Evolutionary conservation across 805 yeast genomes (phyloP), one percentile per base, ranked within the genome.

Genomic region (Danielia reshetovae): DNA sequence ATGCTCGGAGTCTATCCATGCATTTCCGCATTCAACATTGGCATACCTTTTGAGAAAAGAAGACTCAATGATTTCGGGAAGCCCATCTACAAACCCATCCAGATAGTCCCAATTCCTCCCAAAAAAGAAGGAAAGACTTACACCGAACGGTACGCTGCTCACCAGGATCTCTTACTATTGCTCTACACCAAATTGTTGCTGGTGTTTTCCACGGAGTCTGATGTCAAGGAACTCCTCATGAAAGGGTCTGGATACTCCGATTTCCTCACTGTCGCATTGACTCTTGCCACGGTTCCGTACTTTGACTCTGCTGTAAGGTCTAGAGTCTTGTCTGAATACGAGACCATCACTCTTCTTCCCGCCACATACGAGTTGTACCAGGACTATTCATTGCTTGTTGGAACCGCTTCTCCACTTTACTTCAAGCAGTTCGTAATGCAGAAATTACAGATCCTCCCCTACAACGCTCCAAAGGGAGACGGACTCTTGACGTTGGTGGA

Each of bases 401-500:
- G 78, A 12, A 65, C 77, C 0, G 62, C 72, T 0, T 54, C 72
- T 1, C 74, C 77, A 1, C 49, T 59, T 0, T 65, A 63, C 54
- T 77, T 77, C 48, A 68, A 70, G 30, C 43, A 44, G 5, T 62
- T 70, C 37, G 65, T 85, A 4, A 55, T 81, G 30, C 40, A 58
- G 0, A 64, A 70, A 30, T 62, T 90, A 3, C 72, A 81, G 0
- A 40, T 54, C 3, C 57, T 86, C 18, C 82, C 84, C 1, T 53
- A 75, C 14, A 56, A 68, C 27, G 70, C 94, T 16, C 56, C 71
- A 2, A 55, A 48, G 15, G 39, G 58, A 1, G 80, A 82, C 49
- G 97, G 97, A 0, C 77, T 93, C 2, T 59, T 74, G 18, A 70
- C 88, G 2, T 58, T 90, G 32, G 68, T 88, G 18, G 97, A 90